phyloP scores from a whole-genome alignment of 2,329 filamentous ascomycete species.

The Clonostachys chloroleuca region DNA sequence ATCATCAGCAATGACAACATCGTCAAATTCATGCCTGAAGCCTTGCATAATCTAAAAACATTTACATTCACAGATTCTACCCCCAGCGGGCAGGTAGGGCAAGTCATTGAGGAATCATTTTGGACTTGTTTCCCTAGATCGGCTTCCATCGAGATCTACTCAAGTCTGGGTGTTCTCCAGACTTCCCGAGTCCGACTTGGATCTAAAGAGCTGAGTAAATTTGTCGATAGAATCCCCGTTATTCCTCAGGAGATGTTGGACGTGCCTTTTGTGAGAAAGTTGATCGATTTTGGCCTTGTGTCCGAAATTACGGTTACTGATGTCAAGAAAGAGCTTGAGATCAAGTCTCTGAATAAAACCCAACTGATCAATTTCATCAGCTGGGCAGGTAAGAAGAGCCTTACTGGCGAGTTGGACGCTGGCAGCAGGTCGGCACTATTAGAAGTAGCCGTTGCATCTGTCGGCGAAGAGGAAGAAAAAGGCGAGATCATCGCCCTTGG shows the following conservation, averaged over 20 bases:
- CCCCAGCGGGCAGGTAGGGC: conserved; percentile 76
- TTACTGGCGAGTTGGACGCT: conserved; percentile 67
- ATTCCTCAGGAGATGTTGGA: conserved; percentile 73
- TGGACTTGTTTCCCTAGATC: conserved; percentile 80
- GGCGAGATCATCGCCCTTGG: conserved; percentile 75
- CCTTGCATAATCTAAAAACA: conserved; percentile 78
- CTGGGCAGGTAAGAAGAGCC: conserved; percentile 74
- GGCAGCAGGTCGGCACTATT: conserved; percentile 66
- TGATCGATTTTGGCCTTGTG: conserved; percentile 83
- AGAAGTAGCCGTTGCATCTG: conserved; percentile 72
- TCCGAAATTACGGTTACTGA: conserved; percentile 83
- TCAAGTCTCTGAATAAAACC: conserved; percentile 71
- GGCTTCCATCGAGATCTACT: conserved; percentile 81
- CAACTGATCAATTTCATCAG: conserved; percentile 80
- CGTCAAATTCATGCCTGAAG: conserved; percentile 67
- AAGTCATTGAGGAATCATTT: conserved; percentile 90
- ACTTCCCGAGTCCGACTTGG: conserved; percentile 78
- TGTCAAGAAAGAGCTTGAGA: conserved; percentile 77
- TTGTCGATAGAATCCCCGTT: conserved; percentile 85
- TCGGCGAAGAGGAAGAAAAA: conserved; percentile 54
- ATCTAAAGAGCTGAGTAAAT: conserved; percentile 60
- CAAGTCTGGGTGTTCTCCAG: conserved; percentile 81
- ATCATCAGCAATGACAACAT: conserved; percentile 62
- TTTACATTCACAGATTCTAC: conserved; percentile 90
- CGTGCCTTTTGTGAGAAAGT: conserved; percentile 71